Base-by-base conservation (phyloP, 495 filamentous ascomycete species). In the Xylaria venustula region DNA sequence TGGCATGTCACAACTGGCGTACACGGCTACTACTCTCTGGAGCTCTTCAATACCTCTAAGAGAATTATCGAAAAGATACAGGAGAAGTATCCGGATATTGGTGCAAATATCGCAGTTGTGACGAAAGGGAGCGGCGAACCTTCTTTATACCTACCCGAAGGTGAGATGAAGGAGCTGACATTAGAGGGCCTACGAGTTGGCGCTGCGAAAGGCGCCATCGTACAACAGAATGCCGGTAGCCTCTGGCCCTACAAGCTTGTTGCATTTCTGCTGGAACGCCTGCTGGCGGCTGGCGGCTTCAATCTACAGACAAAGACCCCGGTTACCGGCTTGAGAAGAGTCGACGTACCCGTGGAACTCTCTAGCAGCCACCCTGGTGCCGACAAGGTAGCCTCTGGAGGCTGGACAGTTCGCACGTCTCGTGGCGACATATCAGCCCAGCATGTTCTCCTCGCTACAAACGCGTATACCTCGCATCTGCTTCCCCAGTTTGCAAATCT, bases 191-290 rank as follows among this genome's bases (percentile, higher is more conserved):
- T 79, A 2, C 60, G 77, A 9, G 68, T 81, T 8, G 75, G 77
- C 0, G 54, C 69, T 17, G 73, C 74, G 4, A 58, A 69, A 15
- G 83, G 82, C 12, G 83, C 77, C 8, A 65, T 85, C 28, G 57
- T 83, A 51, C 68, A 74, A 51, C 71, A 69, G 34, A 69, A 75
- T 32, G 82, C 83, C 0, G 79, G 78, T 7, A 77, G 75, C 36
- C 54, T 85, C 1, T 95, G 90, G 90, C 91, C 91, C 0, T 94
- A 93, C 69, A 91, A 90, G 67, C 81, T 92, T 17, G 83, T 94
- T 8, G 77, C 85, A 0, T 83, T 80, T 46, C 70, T 91, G 0
- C 75, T 94, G 0, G 83, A 85, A 62, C 72, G 74, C 2, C 76
- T 90, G 0, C 70, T 88, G 0, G 69, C 64, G 1, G 62, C 73